These are phyloP conservation scores for Botryosphaeria dothidea DNA, from an alignment of 2,329 filamentous ascomycete genomes.

Conservation along the genomic window DNA sequence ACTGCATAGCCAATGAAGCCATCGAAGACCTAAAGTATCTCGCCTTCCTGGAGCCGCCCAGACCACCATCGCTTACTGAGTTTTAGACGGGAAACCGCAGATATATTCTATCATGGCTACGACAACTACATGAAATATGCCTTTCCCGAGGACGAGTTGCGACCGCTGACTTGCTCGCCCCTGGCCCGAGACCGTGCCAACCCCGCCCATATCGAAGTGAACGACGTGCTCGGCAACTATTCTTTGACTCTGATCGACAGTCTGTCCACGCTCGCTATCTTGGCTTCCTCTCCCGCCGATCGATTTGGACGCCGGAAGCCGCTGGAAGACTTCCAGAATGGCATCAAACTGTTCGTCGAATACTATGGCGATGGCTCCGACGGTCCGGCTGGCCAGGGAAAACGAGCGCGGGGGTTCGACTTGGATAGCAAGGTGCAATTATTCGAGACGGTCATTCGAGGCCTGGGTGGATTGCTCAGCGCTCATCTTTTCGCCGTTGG, in stretches of 20 bases:
- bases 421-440: slow-evolving; percentile 98
- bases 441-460: slow-evolving; percentile 95
- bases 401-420: slow-evolving; percentile 80
- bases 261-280: slow-evolving; percentile 87
- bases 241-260: slow-evolving; percentile 95
- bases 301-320: slow-evolving; percentile 55
- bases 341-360: slow-evolving; percentile 71
- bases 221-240: slow-evolving; percentile 96
- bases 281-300: slow-evolving; percentile 70
- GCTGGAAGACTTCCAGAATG: slow-evolving; percentile 70
- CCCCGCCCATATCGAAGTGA: slow-evolving; percentile 79
- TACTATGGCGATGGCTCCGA: slow-evolving; percentile 83
- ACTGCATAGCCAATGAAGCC: slow-evolving; percentile 48
- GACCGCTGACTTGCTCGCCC: slow-evolving; percentile 80
- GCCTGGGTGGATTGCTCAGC: slow-evolving; percentile 85
- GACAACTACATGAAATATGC: slow-evolving; percentile 92
- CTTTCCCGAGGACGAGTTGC: slow-evolving; percentile 94
- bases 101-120: slow-evolving; percentile 96
- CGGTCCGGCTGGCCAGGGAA: slow-evolving; percentile 68
- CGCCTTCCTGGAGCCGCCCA: background rate
- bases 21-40: slow-evolving; percentile 39
- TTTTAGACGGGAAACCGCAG: slow-evolving; percentile 48
- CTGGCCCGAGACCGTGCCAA: slow-evolving; percentile 81
- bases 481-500: slow-evolving; percentile 92
- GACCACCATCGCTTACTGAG: background rate